Evolutionary conservation across 2,329 filamentous ascomycete species (phyloP).

Genomic region (Monosporascus cannonballus): DNA sequence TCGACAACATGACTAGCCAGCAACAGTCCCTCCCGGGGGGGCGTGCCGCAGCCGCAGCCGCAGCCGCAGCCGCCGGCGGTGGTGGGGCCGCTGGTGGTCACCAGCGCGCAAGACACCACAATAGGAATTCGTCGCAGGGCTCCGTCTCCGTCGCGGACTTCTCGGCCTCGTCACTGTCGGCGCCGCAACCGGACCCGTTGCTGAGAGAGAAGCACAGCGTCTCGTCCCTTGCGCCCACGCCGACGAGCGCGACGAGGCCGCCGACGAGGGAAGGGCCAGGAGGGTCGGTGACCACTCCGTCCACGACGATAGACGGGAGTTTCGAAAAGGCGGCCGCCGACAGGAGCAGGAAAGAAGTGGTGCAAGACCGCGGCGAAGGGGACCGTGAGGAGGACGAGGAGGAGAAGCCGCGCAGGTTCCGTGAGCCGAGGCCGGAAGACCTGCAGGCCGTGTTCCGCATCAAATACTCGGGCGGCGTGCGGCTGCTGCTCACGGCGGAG

Average conservation of each 20-base stretch:
- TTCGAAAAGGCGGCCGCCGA: not conserved
- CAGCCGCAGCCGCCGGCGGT: not conserved
- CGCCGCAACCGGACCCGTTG: conserved; percentile 34
- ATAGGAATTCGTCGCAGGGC: conserved; percentile 39
- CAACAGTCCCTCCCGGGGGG: conserved; percentile 5
- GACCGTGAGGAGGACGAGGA: conserved; percentile 17
- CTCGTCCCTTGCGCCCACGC: conserved; percentile 54
- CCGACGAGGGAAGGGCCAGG: conserved; percentile 44
- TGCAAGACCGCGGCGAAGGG: conserved; percentile 23
- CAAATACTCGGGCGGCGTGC: conserved; percentile 80
- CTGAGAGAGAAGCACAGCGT: conserved; percentile 57
- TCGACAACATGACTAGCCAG: conserved; percentile 19
- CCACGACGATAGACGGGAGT: conserved; percentile 15
- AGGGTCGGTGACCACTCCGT: conserved; percentile 15
- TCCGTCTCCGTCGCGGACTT: conserved; percentile 41
- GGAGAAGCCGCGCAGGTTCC: conserved; percentile 41
- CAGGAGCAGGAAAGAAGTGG: conserved; percentile 22
- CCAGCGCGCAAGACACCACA: conserved; percentile 23
- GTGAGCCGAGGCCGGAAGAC: conserved; percentile 76
- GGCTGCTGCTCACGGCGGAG: conserved; percentile 84
- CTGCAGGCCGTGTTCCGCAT: conserved; percentile 90
- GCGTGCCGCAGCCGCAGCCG: not conserved
- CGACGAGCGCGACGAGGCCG: conserved; percentile 46
- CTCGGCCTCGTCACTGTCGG: conserved; percentile 9
- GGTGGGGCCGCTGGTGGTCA: not conserved